Conservation (phyloP, 1,284 basidiomycete genomes). For the Apiotrichum gracile region DNA sequence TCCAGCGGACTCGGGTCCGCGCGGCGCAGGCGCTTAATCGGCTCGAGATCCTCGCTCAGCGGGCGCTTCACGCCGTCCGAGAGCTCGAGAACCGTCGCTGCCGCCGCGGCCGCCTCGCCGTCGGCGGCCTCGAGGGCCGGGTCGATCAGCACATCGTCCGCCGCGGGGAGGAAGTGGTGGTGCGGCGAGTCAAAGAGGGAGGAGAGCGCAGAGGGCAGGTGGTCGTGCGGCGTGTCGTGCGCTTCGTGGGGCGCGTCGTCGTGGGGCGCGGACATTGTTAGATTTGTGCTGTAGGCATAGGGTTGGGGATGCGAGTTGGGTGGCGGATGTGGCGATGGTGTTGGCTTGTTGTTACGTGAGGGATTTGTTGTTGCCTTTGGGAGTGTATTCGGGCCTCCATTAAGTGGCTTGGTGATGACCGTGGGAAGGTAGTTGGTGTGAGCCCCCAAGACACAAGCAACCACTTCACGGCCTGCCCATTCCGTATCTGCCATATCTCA, state of each 20-base stretch:
- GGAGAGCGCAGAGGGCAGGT: slow-evolving; percentile 10
- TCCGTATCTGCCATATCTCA: no score
- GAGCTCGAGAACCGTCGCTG: neutral
- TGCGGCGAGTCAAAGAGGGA: slow-evolving; percentile 10
- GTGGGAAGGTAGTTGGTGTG: no score
- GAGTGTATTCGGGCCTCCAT: no score
- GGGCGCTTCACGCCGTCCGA: neutral
- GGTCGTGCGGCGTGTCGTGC: slow-evolving; percentile 9
- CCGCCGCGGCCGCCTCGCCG: neutral
- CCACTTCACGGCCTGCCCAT: no score
- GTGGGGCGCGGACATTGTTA: slow-evolving; percentile 10
- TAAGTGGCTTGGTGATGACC: no score
- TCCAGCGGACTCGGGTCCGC: slow-evolving; percentile 4
- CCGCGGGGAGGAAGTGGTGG: slow-evolving; percentile 12
- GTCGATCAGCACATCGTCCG: slow-evolving; percentile 9
- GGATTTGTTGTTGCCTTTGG: no score
- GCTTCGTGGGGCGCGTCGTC: no score
- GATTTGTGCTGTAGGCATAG: neutral
- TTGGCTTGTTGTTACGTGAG: no score
- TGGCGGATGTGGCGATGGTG: no score
- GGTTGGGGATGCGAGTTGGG: no score
- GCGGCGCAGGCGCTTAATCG: neutral
- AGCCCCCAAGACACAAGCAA: no score
- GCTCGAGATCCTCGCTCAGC: neutral
- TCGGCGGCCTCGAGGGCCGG: neutral